Base-by-base conservation (phyloP, 2,329 filamentous ascomycete species). In the Aspergillus tanneri region DNA sequence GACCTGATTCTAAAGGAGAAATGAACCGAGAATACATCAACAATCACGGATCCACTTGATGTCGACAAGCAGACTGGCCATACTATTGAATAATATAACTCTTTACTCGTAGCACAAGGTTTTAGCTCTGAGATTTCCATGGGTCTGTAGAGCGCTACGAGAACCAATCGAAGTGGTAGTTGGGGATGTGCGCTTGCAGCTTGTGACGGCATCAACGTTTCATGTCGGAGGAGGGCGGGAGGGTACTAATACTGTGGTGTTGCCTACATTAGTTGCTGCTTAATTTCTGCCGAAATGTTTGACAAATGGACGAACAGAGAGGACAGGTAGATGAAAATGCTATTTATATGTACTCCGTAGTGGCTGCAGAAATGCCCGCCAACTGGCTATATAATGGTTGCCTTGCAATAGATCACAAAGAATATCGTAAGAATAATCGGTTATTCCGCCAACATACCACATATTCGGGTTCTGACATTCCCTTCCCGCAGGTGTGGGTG, bases 141-240 rank as follows among this genome's bases (percentile, higher is more conserved):
- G 35, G 43, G 34, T 25, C 16, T 32, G 12, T 12, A 19, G 23
- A 11, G 30, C 22, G 30, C 41, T 22, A n/a, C 19, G 25, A 32
- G 46, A 48, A 28, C 39, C 39, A 28, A 43, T 48, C 32, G 32
- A 19, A 19, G 25, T 16, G n/a, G 3, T 10, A 9, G 14, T 16
- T 16, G 30, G 30, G 30, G 5, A 18, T 34, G 16, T 18, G 30
- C 14, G 30, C 14, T 34, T 18, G 30, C 30, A 18, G 30, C 18
- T 43, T 41, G 49, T 58, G 54, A 58, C 54, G 54, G 52, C 49
- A 56, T 56, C 35, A 45, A 30, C 22, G 36, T 50, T 53, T 55
- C 55, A 57, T 54, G 32, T 38, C 55, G 55, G 55, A 56, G 45
- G 19, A 36, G 12, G 40, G 22, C 55, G 55, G 55, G 55, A 49